Conservation (phyloP, 495 filamentous ascomycete genomes). For the Hypomontagnella submonticulosa region DNA sequence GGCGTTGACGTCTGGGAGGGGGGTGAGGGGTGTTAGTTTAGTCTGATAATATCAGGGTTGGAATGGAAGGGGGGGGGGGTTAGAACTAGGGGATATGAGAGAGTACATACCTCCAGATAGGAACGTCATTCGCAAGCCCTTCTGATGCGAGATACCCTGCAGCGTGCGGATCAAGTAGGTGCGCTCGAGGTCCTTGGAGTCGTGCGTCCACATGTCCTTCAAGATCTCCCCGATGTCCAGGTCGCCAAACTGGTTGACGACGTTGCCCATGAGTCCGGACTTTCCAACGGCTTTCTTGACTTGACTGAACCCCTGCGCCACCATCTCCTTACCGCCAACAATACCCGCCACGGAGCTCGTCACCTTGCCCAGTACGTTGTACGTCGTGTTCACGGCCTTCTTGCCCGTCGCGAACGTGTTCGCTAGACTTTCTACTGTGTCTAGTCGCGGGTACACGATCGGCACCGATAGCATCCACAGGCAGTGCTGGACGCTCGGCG, state of each 20-base stretch:
- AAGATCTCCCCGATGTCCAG: constrained; percentile 94
- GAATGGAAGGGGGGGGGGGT: constrained; percentile 16
- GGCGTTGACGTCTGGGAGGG: constrained; percentile 76
- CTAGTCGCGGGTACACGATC: constrained; percentile 88
- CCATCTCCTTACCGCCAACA: constrained; percentile 91
- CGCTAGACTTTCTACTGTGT: constrained; percentile 88
- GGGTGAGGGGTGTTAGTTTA: constrained; percentile 12
- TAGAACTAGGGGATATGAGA: not conserved
- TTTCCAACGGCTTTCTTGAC: constrained; percentile 98
- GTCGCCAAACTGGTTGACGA: constrained; percentile 96
- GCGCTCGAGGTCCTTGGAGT: constrained; percentile 95
- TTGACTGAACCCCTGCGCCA: constrained; percentile 88
- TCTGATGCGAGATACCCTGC: constrained; percentile 92
- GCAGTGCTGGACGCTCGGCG: constrained; percentile 92
- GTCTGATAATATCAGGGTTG: not conserved
- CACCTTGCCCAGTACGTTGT: constrained; percentile 93
- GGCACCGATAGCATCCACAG: constrained; percentile 95
- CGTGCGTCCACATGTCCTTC: constrained; percentile 97
- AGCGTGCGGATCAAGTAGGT: constrained; percentile 96
- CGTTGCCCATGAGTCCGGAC: constrained; percentile 89
- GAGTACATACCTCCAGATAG: constrained; percentile 75
- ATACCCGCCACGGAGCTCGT: constrained; percentile 93
- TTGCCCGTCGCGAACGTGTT: constrained; percentile 94
- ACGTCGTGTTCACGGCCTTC: constrained; percentile 92
- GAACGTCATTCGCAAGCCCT: constrained; percentile 95